These are phyloP conservation scores for Hypoxylon sp. DNA, from an alignment of 2,329 filamentous ascomycete genomes.

Conservation along the genomic window DNA sequence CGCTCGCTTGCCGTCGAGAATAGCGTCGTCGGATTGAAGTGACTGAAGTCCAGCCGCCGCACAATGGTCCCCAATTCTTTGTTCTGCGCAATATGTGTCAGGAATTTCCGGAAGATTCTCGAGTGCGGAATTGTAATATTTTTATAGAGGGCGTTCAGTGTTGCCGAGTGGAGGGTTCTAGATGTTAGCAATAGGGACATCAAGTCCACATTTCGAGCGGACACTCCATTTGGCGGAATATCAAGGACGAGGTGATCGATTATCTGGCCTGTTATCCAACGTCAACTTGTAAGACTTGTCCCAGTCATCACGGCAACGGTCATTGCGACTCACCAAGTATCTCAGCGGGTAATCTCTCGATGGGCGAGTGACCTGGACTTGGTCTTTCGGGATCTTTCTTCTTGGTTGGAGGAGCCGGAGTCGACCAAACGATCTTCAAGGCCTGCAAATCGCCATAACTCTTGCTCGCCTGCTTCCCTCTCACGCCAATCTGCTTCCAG, in stretches of 20 bases:
- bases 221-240: constrained; percentile 78
- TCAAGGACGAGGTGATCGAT: constrained; percentile 81
- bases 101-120: constrained; percentile 84
- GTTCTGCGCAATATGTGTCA: constrained; percentile 75
- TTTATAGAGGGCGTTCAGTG: constrained; percentile 79
- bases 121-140: constrained; percentile 88
- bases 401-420: constrained; percentile 52
- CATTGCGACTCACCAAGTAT: constrained; percentile 71
- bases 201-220: constrained; percentile 81
- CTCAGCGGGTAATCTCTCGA: constrained; percentile 78
- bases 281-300: constrained; percentile 41
- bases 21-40: constrained; percentile 84
- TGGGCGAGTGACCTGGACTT: constrained; percentile 63
- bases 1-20: constrained; percentile 82
- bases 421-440: constrained; percentile 67
- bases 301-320: constrained; percentile 20
- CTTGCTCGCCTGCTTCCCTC: constrained; percentile 69
- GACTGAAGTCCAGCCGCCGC: constrained; percentile 84
- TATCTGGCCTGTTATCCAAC: constrained; percentile 69
- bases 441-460: constrained; percentile 71
- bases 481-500: constrained; percentile 72
- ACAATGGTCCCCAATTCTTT: constrained; percentile 79
- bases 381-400: constrained; percentile 52
- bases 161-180: constrained; percentile 78
- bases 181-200: constrained; percentile 82